phyloP scores from a whole-genome alignment of 805 yeast genomes.

The Teunomyces stri region DNA sequence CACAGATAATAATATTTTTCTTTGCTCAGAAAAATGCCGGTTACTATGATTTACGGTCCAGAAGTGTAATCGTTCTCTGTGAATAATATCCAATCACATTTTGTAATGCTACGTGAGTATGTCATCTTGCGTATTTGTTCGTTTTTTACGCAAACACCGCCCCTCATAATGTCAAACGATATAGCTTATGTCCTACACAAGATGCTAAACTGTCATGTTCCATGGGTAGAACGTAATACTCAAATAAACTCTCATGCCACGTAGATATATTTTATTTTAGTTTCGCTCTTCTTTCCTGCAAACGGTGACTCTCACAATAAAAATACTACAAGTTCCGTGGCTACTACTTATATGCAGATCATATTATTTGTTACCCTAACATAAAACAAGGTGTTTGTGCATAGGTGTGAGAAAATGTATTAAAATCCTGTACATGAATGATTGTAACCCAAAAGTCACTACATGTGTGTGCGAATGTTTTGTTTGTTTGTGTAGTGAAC shows the following conservation, averaged over 20 bases:
- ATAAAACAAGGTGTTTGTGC: neutral
- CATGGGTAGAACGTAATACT: neutral
- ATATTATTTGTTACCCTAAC: neutral
- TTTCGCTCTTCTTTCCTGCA: neutral
- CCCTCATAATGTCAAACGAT: neutral
- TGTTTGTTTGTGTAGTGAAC: constrained; percentile 1
- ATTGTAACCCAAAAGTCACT: neutral
- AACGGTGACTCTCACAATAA: neutral
- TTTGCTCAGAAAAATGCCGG: neutral
- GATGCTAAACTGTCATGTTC: neutral
- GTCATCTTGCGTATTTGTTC: neutral
- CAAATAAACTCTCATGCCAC: neutral
- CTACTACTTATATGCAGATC: neutral
- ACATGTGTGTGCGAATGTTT: neutral
- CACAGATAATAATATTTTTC: constrained; percentile 1
- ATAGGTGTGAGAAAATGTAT: neutral
- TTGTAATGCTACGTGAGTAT: neutral
- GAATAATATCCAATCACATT: constrained; percentile 1
- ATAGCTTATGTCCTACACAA: neutral
- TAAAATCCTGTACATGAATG: neutral
- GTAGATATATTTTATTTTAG: neutral
- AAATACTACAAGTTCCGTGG: neutral
- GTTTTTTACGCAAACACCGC: neutral
- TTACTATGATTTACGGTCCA: neutral
- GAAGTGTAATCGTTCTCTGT: neutral